These are phyloP conservation scores for Penicillium coprophilum DNA, from an alignment of 495 filamentous ascomycete species.

Conservation along the genomic window DNA sequence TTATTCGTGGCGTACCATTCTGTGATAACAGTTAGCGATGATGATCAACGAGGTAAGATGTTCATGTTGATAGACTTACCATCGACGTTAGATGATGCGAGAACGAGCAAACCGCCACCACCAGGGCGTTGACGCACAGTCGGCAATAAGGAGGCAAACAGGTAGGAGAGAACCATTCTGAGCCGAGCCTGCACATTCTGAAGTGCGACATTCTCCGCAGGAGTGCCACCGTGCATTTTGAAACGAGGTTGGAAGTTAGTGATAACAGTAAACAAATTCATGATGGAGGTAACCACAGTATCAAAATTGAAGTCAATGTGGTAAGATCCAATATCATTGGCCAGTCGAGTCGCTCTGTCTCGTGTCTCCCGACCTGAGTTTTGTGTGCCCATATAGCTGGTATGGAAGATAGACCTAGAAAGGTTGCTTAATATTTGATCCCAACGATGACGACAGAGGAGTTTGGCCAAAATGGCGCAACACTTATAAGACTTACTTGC, in stretches of 20 bases:
- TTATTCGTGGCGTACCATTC: conserved; percentile 34
- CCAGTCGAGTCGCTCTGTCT: conserved; percentile 64
- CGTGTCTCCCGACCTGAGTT: conserved; percentile 73
- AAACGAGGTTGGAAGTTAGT: conserved; percentile 63
- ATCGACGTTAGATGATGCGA: conserved; percentile 61
- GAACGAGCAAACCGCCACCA: conserved; percentile 62
- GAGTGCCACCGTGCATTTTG: conserved; percentile 64
- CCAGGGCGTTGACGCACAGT: conserved; percentile 52
- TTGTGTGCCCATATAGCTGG: conserved; percentile 77
- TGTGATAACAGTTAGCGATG: conserved; percentile 18
- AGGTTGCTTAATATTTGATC: not conserved
- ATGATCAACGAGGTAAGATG: not conserved
- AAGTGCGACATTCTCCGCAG: conserved; percentile 63
- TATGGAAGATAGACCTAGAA: conserved; percentile 61
- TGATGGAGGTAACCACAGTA: conserved; percentile 54
- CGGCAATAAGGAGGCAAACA: conserved; percentile 68
- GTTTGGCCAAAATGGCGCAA: not conserved
- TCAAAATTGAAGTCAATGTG: conserved; percentile 81
- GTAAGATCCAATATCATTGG: conserved; percentile 69
- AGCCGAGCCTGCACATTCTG: conserved; percentile 81
- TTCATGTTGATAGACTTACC: conserved; percentile 23
- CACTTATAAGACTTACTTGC: conserved; percentile 38
- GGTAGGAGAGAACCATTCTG: conserved; percentile 79
- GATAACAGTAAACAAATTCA: conserved; percentile 52
- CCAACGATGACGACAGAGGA: not conserved